Conservation (phyloP, 2,329 filamentous ascomycete genomes). For the Alternaria atra region DNA sequence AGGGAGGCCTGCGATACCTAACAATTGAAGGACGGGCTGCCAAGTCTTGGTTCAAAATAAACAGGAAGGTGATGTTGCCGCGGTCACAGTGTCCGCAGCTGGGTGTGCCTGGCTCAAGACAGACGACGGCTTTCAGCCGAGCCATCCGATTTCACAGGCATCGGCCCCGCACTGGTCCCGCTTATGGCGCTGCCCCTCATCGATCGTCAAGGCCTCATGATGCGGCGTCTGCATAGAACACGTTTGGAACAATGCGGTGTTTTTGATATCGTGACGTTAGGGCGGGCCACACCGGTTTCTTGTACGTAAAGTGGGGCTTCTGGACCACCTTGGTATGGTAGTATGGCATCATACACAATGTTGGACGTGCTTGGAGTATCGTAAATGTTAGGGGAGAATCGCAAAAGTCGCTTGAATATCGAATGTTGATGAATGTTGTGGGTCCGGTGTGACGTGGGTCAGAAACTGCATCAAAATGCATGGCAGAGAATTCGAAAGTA, state of each 20-base stretch:
- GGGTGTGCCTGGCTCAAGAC: slow-evolving; percentile 9
- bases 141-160: slow-evolving; percentile 27
- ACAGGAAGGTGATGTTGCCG: slow-evolving; percentile 30
- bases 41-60: slow-evolving; percentile 25
- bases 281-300: slow-evolving; percentile 16
- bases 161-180: slow-evolving; percentile 28
- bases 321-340: slow-evolving; percentile 14
- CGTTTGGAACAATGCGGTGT: slow-evolving; percentile 23
- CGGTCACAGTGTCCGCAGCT: slow-evolving; percentile 19
- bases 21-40: neutral
- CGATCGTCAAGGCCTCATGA: slow-evolving; percentile 42
- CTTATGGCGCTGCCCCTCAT: slow-evolving; percentile 26
- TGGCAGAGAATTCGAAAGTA: slow-evolving; percentile 22
- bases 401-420: slow-evolving; percentile 1
- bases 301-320: slow-evolving; percentile 36
- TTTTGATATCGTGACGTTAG: slow-evolving; percentile 40
- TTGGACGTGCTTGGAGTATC: slow-evolving; percentile 9
- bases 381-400: slow-evolving; percentile 1
- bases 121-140: slow-evolving; percentile 28
- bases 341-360: slow-evolving; percentile 34
- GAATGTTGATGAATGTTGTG: slow-evolving; percentile 13
- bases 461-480: slow-evolving; percentile 19
- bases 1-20: neutral
- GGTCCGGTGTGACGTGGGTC: slow-evolving; percentile 25
- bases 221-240: slow-evolving; percentile 26